Evolutionary conservation across 2,329 filamentous ascomycete genomes (phyloP), one percentile per base, ranked within the genome.

Genomic region (Cordyceps cicadae): DNA sequence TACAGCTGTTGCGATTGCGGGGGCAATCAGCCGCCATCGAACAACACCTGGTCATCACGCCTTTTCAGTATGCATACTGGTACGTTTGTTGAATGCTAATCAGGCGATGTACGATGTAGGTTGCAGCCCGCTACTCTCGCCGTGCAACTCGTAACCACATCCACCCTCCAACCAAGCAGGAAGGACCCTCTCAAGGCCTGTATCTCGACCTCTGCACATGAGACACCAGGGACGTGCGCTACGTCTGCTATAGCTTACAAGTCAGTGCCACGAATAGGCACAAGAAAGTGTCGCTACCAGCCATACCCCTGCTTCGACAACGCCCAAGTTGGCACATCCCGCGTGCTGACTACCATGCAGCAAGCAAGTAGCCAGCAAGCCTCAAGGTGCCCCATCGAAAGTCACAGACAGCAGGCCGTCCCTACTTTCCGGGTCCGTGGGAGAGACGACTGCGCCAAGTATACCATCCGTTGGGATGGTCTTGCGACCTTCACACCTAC

Each of bases 361-460:
- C n/a, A 8, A 9, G 32, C 32, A 34, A 34, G 43, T 34, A 17
- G 26, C 21, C 11, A 32, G 32, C 24, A 37, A 50, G 21, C 17
- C 32, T 24, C 39, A 24, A 49, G 15, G 21, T 29, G 15, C 9
- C 12, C 39, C 39, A 43, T 43, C 39, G 15, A 43, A 5, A 41
- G 15, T 5, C 5, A 14, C 34, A 24, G 45, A 50, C 32, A 43
- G 46, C 43, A 46, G 34, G 50, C 46, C 37, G 52, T 52, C 12
- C 49, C 49, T 59, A 19, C 39, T 52, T 59, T 52, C 48, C 49
- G 26, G 49, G 17, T 37, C 26, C 21, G 39, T 53, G 56, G 56
- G 48, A 59, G 56, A 53, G 49, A 59, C 39, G 34, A 53, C 56
- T 53, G 39, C 48, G 39, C 56, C 52, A 59, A 32, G 15, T 17